Evolutionary conservation across 1,284 basidiomycete species (phyloP), one percentile per base, ranked within the genome.

Genomic region (Trichosporon asahii): DNA sequence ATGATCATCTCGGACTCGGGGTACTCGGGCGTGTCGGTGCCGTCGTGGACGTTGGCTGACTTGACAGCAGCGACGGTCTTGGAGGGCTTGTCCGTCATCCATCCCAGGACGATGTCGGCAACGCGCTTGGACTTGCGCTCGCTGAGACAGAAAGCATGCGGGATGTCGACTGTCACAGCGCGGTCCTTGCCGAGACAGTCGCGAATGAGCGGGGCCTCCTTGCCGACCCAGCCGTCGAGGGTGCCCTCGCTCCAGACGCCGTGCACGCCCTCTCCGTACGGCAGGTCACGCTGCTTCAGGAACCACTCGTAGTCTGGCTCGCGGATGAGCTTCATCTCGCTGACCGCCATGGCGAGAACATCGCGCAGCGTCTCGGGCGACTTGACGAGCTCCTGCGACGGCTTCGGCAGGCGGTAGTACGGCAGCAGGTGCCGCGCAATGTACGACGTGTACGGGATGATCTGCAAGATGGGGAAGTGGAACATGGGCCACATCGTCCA

Each of bases 401-500:
- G 76, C 3, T 70, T 29, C 8, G 78, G 79, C 31, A 81, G 70
- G 21, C 66, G 57, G n/a, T 70, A 73, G 53, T 76, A 69, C 8
- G 76, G 74, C 14, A 81, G 70, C 18, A 82, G 60, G 18, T 78
- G 68, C 2, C 72, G 72, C 4, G 77, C 72, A 1, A 81, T 55
- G 23, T 66, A 64, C 18, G 69, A 29, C n/a, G 66, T 29, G 33
- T 37, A 64, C 4, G 80, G 78, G 3, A 81, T 66, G 21, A 81
- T 65, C 2, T 72, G 64, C 18, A 72, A 67, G 11, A 80, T 25
- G 0, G 80, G 81, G 15, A 73, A 70, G 40, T 75, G 76, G 71
- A 84, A 84, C 21, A 84, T 76, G n/a, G 83, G 83, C 79, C 79
- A 80, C 67, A 81, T 55, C 12, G 70, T 79, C 71, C 77, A 71